Conservation (phyloP, 2,329 filamentous ascomycete species). For the Aspergillus sp. region DNA sequence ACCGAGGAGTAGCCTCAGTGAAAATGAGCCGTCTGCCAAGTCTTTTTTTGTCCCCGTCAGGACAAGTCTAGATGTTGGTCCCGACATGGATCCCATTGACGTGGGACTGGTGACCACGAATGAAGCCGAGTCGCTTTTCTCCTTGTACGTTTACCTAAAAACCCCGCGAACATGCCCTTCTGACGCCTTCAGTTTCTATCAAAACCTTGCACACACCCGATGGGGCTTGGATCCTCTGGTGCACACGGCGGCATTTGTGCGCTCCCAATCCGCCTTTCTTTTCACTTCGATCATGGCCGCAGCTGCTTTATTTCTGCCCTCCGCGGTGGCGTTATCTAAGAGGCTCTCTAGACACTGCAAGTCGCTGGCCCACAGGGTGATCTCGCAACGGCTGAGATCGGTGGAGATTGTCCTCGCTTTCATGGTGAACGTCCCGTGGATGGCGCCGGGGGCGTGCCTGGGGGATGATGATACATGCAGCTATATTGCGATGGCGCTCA, state of each 20-base stretch:
- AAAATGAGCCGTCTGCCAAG: slow-evolving; percentile 41
- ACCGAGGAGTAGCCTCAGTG: slow-evolving; percentile 7
- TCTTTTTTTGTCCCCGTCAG: slow-evolving; percentile 66
- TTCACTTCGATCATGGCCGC: slow-evolving; percentile 69
- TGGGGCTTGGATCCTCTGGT: slow-evolving; percentile 70
- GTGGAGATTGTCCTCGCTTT: slow-evolving; percentile 73
- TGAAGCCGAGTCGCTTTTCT: slow-evolving; percentile 63
- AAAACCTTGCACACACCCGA: slow-evolving; percentile 67
- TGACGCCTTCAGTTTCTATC: slow-evolving; percentile 56
- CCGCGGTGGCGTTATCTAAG: slow-evolving; percentile 62
- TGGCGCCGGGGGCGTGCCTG: slow-evolving; percentile 48
- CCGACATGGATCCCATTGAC: slow-evolving; percentile 67
- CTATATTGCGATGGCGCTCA: slow-evolving; percentile 67
- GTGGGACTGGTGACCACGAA: slow-evolving; percentile 64
- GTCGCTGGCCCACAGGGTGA: slow-evolving; percentile 60
- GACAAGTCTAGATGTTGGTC: slow-evolving; percentile 61
- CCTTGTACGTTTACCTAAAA: slow-evolving; percentile 52
- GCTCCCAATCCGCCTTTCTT: slow-evolving; percentile 65
- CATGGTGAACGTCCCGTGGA: slow-evolving; percentile 75
- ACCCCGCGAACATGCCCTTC: background rate
- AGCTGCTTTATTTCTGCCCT: slow-evolving; percentile 65
- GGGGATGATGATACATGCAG: slow-evolving; percentile 68
- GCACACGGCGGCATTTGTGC: slow-evolving; percentile 64
- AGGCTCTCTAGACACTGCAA: slow-evolving; percentile 64
- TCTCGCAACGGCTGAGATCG: slow-evolving; percentile 61